Conservation (phyloP, 805 yeast genomes). For the Ogataea paraovalis region DNA sequence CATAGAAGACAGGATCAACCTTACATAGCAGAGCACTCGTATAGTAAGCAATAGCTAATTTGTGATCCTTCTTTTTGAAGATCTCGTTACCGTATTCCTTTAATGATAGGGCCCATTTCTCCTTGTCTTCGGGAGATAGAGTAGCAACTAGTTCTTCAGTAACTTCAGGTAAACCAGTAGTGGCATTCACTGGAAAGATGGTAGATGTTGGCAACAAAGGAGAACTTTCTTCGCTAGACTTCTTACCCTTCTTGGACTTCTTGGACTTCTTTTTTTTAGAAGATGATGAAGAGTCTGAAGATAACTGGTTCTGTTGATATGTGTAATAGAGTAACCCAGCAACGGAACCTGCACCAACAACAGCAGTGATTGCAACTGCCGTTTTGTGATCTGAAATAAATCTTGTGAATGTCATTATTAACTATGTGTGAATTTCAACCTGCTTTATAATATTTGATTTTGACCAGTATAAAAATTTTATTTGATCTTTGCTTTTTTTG, state of each 20-base stretch:
- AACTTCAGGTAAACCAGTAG: conserved; percentile 56
- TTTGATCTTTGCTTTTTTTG: background rate
- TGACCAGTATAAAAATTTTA: background rate
- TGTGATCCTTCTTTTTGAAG: conserved; percentile 66
- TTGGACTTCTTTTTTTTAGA: conserved; percentile 30
- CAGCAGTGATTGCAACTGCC: conserved; percentile 46
- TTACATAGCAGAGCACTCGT: conserved; percentile 71
- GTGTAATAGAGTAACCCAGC: conserved; percentile 44
- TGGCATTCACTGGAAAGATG: conserved; percentile 46
- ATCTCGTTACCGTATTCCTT: conserved; percentile 86
- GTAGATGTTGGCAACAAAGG: conserved; percentile 16
- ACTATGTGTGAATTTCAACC: too few relatives aligned
- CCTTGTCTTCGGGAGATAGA: conserved; percentile 51
- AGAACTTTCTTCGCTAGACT: conserved; percentile 34
- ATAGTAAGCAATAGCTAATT: conserved; percentile 77
- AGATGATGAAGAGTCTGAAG: conserved; percentile 2
- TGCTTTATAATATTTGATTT: background rate
- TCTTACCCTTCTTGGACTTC: conserved; percentile 42
- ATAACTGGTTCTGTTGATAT: conserved; percentile 24
- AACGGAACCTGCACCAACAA: conserved; percentile 47
- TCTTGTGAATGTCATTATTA: conserved; percentile 21
- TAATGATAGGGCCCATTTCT: conserved; percentile 64
- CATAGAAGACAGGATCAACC: conserved; percentile 83
- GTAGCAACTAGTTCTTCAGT: conserved; percentile 41
- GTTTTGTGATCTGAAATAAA: conserved; percentile 48